phyloP scores from a whole-genome alignment of 192 early-diverging fungal genomes.

The Pilaira anomala region DNA sequence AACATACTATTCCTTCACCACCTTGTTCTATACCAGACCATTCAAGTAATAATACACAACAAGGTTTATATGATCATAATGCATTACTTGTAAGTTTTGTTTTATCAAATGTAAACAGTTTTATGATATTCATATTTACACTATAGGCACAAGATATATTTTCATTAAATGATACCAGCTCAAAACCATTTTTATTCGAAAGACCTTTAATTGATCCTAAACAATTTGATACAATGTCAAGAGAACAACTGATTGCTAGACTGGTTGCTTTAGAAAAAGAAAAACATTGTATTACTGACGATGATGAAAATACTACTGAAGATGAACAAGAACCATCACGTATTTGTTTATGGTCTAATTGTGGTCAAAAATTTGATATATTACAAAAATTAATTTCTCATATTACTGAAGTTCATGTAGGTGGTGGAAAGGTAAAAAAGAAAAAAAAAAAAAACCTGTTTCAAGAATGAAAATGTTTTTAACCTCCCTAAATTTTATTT shows the following conservation, averaged over 20 bases:
- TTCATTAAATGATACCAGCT: background rate
- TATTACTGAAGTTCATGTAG: slow-evolving; percentile 50
- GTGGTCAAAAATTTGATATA: slow-evolving; percentile 41
- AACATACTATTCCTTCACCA: background rate
- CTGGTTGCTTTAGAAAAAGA: slow-evolving; percentile 20
- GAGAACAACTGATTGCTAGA: slow-evolving; percentile 26
- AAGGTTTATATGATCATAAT: slow-evolving; percentile 5
- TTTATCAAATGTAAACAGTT: background rate
- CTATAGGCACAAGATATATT: background rate
- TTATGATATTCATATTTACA: no score
- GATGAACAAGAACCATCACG: slow-evolving; percentile 11
- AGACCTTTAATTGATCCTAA: background rate
- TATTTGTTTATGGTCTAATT: slow-evolving; percentile 46
- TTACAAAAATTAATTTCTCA: slow-evolving; percentile 47
- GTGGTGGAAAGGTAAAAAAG: slow-evolving; percentile 50
- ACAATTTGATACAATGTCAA: slow-evolving; percentile 20
- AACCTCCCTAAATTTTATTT: background rate
- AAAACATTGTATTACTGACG: slow-evolving; percentile 1
- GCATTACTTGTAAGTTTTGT: background rate
- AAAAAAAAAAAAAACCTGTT: slow-evolving; percentile 15
- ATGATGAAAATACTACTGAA: slow-evolving; percentile 19
- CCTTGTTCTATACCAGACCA: slow-evolving; percentile 10
- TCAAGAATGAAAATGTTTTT: background rate
- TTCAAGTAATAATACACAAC: background rate
- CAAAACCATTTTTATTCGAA: background rate